Evolutionary conservation across 1,139 yeast genomes (phyloP).

Genomic region (Eremothecium gossypii): DNA sequence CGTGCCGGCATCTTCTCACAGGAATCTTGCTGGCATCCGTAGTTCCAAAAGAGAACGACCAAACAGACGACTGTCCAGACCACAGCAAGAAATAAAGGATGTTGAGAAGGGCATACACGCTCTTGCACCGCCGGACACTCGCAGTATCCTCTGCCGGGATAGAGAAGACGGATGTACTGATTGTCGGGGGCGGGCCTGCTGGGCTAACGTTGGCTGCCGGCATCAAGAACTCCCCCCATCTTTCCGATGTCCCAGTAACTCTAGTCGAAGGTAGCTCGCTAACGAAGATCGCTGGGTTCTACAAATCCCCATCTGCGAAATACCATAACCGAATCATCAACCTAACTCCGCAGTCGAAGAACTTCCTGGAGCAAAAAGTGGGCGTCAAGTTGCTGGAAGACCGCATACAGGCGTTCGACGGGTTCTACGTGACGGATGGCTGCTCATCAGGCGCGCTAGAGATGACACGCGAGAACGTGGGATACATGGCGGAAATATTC

Average conservation of each 20-base stretch:
- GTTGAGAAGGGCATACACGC: background rate
- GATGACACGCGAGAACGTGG: slow-evolving; percentile 42
- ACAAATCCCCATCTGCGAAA: slow-evolving; percentile 43
- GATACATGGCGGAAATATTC: slow-evolving; percentile 70
- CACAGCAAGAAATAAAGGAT: background rate
- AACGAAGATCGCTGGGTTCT: slow-evolving; percentile 42
- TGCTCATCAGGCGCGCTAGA: slow-evolving; percentile 59
- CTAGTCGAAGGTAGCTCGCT: slow-evolving; percentile 67
- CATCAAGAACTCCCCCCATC: slow-evolving; percentile 51
- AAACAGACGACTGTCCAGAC: no score
- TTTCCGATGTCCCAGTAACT: slow-evolving; percentile 52
- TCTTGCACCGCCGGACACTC: slow-evolving; percentile 3
- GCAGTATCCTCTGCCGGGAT: slow-evolving; percentile 8
- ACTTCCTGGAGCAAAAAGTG: slow-evolving; percentile 58
- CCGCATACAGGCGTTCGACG: slow-evolving; percentile 70
- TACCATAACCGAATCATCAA: slow-evolving; percentile 80
- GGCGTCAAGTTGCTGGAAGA: slow-evolving; percentile 68
- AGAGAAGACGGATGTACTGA: slow-evolving; percentile 52
- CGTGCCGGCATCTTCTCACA: no score
- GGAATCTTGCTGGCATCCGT: background rate
- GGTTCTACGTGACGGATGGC: slow-evolving; percentile 82
- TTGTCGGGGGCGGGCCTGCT: slow-evolving; percentile 98
- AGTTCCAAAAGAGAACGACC: no score
- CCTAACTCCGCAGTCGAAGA: slow-evolving; percentile 71
- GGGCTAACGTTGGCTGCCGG: slow-evolving; percentile 85